A percentile compares a stretch with the other conserved stretches of the same genome.
phyloP scores from a whole-genome alignment of 331 rosid genomes.

The Ulmus americana region DNA sequence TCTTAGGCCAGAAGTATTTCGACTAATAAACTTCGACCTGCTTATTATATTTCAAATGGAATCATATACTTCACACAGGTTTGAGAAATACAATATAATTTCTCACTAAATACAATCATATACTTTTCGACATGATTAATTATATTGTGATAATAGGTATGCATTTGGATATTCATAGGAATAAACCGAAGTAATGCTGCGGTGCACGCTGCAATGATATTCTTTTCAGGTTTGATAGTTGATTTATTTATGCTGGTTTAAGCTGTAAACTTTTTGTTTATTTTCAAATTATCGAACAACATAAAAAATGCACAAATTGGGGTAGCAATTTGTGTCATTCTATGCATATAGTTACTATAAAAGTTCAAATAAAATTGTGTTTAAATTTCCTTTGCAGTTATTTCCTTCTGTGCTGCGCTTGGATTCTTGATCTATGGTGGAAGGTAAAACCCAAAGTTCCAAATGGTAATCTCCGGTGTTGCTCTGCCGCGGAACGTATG shows the following conservation, averaged over 20 bases:
- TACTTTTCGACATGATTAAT: neutral
- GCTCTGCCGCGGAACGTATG: neutral
- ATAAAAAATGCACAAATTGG: too few relatives aligned
- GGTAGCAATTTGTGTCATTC: too few relatives aligned
- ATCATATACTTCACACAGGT: constrained; percentile 54
- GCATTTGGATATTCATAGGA: constrained; percentile 58
- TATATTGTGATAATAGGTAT: constrained; percentile 24
- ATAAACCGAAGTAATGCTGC: constrained; percentile 29
- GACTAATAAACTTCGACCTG: constrained; percentile 50
- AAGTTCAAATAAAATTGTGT: too few relatives aligned
- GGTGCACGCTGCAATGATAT: constrained; percentile 47
- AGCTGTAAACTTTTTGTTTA: neutral
- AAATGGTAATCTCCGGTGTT: constrained; percentile 7
- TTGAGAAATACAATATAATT: neutral
- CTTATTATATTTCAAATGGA: constrained; percentile 57
- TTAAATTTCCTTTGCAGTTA: constrained; percentile 34
- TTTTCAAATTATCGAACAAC: too few relatives aligned
- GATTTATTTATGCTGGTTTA: neutral
- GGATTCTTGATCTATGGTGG: constrained; percentile 81
- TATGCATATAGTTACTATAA: too few relatives aligned
- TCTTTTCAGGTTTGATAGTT: constrained; percentile 56
- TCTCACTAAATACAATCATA: neutral
- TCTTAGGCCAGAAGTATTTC: constrained; percentile 78
- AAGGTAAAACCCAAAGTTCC: constrained; percentile 38
- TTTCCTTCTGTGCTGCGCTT: constrained; percentile 58